Evolutionary conservation across 2,329 filamentous ascomycete species (phyloP), one percentile per base, ranked within the genome.

Genomic region (Didymellaceae sp.): DNA sequence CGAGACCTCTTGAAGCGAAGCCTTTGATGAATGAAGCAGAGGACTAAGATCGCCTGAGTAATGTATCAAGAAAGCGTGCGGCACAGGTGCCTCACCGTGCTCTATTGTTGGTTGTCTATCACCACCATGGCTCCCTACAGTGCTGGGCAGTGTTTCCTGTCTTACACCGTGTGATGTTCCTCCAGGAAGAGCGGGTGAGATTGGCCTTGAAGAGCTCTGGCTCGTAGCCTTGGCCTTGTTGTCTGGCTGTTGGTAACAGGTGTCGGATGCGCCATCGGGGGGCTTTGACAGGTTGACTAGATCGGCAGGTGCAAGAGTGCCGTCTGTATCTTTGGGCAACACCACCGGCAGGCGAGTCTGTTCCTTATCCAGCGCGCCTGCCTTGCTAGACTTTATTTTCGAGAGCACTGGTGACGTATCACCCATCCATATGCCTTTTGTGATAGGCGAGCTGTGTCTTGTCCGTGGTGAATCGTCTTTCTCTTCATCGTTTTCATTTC

Each of bases 41-140:
- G 66, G 65, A 34, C 61, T 70, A 25, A 68, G 45, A 5, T 51
- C 48, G 5, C 32, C 43, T 11, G 32, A 37, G 14, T 38, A 32
- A 16, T 43, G 48, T 42, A 52, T 46, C 2, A 28, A 26, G 11
- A 52, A 46, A 6, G 13, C 25, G 1, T 42, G 25, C 10, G 48
- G 48, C 1, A 38, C 9, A 17, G 37, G 26, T 1, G 48, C 48
- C 50, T 63, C 60, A 14, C 52, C 55, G 7, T 6, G n/a, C n/a
- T n/a, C n/a, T n/a, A n/a, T n/a, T n/a, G n/a, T n/a, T n/a, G n/a
- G n/a, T 22, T 18, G 1, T 30, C 16, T 16, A 6, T 28, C 5
- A 4, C 14, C 6, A n/a, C 10, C 25, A 9, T 32, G 25, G 7
- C 31, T 24, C 6, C 24, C 30, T 6, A 16, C 25, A 9, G 17